Conservation (phyloP, 495 filamentous ascomycete species). For the Podospora pseudoanserina region DNA sequence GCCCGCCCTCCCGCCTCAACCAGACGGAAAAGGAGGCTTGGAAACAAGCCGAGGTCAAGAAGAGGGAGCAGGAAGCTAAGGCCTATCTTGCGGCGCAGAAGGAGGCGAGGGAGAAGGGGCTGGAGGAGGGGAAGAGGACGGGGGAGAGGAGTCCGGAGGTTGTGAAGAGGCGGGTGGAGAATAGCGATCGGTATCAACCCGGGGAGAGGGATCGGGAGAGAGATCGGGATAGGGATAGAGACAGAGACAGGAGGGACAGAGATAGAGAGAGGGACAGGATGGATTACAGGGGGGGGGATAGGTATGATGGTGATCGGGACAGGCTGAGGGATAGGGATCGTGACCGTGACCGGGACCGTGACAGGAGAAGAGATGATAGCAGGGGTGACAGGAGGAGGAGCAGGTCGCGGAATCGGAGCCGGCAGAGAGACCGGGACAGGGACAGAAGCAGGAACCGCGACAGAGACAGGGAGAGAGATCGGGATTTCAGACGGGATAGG, state of each 20-base stretch:
- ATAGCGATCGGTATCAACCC: slow-evolving; percentile 45
- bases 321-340: slow-evolving; percentile 19
- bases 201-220: slow-evolving; percentile 37
- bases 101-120: slow-evolving; percentile 49
- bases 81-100: slow-evolving; percentile 53
- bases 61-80: slow-evolving; percentile 57
- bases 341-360: slow-evolving; percentile 25
- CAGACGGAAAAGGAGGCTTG: slow-evolving; percentile 40
- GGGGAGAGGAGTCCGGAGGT: slow-evolving; percentile 45
- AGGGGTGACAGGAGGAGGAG: not conserved
- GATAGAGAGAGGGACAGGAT: slow-evolving; percentile 12
- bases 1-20: slow-evolving; percentile 31
- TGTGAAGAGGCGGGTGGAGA: slow-evolving; percentile 42
- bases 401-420: slow-evolving; percentile 13
- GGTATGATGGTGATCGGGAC: slow-evolving; percentile 18
- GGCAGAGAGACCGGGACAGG: slow-evolving; percentile 15
- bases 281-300: slow-evolving; percentile 18
- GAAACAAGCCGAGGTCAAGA: slow-evolving; percentile 53
- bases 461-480: slow-evolving; percentile 17
- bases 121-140: slow-evolving; percentile 41
- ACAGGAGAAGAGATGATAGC: slow-evolving; percentile 14
- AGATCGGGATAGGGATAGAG: slow-evolving; percentile 18
- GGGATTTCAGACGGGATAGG: slow-evolving; percentile 17
- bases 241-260: slow-evolving; percentile 18
- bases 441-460: slow-evolving; percentile 12